Base-by-base conservation (phyloP, 257 asterid species). In the Buddleja alternifolia region DNA sequence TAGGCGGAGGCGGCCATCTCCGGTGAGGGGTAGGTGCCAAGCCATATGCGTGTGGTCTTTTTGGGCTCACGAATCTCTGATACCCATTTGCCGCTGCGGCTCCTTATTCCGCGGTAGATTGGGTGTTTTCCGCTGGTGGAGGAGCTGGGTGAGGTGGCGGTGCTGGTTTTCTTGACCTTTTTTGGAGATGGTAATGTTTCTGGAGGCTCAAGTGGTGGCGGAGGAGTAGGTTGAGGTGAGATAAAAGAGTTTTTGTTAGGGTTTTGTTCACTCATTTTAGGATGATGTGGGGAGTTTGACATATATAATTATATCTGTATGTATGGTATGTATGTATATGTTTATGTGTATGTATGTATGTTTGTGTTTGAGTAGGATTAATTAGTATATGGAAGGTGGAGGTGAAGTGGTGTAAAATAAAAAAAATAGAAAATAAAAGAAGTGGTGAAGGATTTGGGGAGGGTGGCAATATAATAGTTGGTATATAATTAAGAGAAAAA, bases 31-130 rank as follows among this genome's bases (percentile, higher is more conserved):
- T 78, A 78, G 9, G 83, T 78, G 34, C 83, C 83, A 0, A 78
- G 70, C 83, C 83, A 78, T 42, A 78, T 73, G 3, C 83, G 83
- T 14, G 72, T 64, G 0, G 74, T 78, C 77, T 78, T 78, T 17
- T 65, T 70, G 0, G 83, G 83, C 46, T 78, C 83, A 3, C 83
- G 83, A 20, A 78, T 78, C 53, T 78, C 83, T 0, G 83, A 73
- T 0, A 74, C 83, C 83, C 83, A 78, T 54, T 78, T 78, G 6
- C 92, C 85, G 25, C 89, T 79, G 7, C 92, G 78, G 60, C 80
- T 79, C 47, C 89, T 65, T 70, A 86, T 83, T 14, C 92, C 89
- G 0, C 85, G 82, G 67, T 74, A 86, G 5, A 34, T 23, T 0
- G 84, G 60, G 60, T 86, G 89, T 45, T 83, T 86, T 23, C 87